These are phyloP conservation scores for Gaeumannomyces tritici DNA, from an alignment of 2,329 filamentous ascomycete species.

Conservation along the genomic window DNA sequence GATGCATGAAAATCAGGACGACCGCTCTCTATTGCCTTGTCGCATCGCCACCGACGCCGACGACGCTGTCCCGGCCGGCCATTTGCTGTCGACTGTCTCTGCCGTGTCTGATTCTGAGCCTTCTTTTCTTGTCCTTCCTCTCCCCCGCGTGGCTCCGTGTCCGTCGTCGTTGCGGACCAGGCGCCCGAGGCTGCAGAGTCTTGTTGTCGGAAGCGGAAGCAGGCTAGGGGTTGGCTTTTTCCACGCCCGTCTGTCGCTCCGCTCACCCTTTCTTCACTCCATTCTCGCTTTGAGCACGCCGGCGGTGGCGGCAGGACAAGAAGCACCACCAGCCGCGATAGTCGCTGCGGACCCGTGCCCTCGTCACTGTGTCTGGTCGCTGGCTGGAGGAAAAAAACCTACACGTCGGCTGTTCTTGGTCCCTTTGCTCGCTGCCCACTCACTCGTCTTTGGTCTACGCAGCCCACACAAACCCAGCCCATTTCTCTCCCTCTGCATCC, in stretches of 20 bases:
- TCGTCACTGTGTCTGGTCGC: background rate
- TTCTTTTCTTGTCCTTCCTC: background rate
- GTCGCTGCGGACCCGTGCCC: background rate
- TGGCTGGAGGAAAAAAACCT: background rate
- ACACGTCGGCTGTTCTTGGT: background rate
- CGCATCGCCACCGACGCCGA: background rate
- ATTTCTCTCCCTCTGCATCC: background rate
- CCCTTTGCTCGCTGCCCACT: background rate
- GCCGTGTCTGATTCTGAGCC: background rate
- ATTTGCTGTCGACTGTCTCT: background rate
- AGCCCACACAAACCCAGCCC: slow-evolving; percentile 1
- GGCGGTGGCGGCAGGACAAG: background rate
- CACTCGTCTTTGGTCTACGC: background rate
- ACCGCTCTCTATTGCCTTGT: background rate
- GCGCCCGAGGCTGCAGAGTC: background rate
- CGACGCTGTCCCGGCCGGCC: background rate
- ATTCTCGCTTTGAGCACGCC: background rate
- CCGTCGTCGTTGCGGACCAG: background rate
- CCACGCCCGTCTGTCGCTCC: background rate
- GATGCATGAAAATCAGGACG: slow-evolving; percentile 10
- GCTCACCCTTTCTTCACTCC: background rate
- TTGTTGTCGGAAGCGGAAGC: background rate
- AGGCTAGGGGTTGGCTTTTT: background rate
- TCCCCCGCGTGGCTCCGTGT: background rate
- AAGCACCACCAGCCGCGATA: background rate